Percentiles rank a stretch among this genome's conserved stretches.
Evolutionary conservation across 108 stramenopile genomes (phyloP).

Genomic region (Pseudonitzschia multistriata): DNA sequence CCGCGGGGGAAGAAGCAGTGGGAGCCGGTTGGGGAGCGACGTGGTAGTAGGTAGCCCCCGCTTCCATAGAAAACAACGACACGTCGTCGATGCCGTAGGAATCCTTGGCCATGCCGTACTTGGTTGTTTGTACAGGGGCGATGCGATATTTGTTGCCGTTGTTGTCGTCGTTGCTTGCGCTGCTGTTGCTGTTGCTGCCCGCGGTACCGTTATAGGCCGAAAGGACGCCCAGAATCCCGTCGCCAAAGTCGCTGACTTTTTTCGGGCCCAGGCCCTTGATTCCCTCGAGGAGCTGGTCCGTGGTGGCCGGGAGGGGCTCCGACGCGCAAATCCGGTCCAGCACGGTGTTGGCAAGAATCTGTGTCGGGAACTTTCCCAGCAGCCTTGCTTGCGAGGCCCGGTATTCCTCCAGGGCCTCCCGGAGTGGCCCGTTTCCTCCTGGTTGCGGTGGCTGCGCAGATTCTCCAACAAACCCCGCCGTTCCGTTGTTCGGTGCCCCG

Average conservation of each 20-base stretch:
- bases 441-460: neutral
- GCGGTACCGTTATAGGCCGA: too few species aligned
- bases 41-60: neutral
- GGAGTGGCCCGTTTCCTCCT: neutral
- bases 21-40: neutral
- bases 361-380: neutral
- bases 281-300: neutral
- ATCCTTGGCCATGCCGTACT: neutral
- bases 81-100: neutral
- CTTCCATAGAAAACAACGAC: neutral
- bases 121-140: neutral
- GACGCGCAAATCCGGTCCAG: neutral
- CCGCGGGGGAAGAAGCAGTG: neutral
- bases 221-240: neutral
- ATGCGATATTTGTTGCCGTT: neutral
- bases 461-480: neutral
- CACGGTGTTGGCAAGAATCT: neutral
- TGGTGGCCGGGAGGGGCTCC: slow-evolving; percentile 6
- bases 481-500: too few species aligned
- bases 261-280: slow-evolving; percentile 9
- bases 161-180: neutral
- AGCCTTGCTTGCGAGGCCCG: neutral
- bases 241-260: slow-evolving; percentile 5
- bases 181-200: neutral
- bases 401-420: neutral